These are phyloP conservation scores for Penicillium olsonii DNA, from an alignment of 2,329 filamentous ascomycete species.

Conservation along the genomic window DNA sequence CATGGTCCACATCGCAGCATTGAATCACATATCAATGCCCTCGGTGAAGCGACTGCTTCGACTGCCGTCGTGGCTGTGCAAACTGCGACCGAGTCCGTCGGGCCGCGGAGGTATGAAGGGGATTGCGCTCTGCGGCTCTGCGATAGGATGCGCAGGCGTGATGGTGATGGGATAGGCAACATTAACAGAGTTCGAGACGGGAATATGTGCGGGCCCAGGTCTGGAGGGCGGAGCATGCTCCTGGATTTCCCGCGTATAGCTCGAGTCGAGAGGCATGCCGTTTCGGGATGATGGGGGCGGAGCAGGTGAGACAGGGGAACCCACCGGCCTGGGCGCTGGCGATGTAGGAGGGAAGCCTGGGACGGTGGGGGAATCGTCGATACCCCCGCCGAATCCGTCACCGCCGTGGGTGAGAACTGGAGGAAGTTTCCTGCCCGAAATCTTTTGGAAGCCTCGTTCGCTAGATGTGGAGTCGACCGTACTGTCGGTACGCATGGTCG, in stretches of 20 bases:
- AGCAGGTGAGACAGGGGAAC: conserved; percentile 26
- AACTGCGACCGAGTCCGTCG: conserved; percentile 46
- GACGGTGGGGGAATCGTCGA: conserved; percentile 33
- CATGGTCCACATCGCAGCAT: conserved; percentile 16
- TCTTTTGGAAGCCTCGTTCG: conserved; percentile 53
- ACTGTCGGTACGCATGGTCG: conserved; percentile 36
- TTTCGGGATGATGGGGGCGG: conserved; percentile 31
- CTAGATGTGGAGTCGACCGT: conserved; percentile 36
- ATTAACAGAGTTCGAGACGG: conserved; percentile 40
- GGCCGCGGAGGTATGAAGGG: conserved; percentile 30
- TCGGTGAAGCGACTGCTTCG: conserved; percentile 49
- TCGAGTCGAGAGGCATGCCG: conserved; percentile 34
- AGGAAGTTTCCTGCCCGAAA: conserved; percentile 51
- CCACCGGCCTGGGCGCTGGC: conserved; percentile 23
- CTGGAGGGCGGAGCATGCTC: conserved; percentile 39
- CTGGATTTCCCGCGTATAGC: conserved; percentile 32
- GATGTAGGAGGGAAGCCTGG: conserved; percentile 28
- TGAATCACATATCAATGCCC: conserved; percentile 31
- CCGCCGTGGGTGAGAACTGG: conserved; percentile 50
- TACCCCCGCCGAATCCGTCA: conserved; percentile 46
- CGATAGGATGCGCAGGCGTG: conserved; percentile 26
- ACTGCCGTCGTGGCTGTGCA: conserved; percentile 47
- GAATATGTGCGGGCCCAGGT: conserved; percentile 46
- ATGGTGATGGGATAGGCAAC: conserved; percentile 25
- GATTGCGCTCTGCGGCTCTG: conserved; percentile 28